Base-by-base conservation (phyloP, 2,329 filamentous ascomycete species). In the Pseudomassariella vexata region DNA sequence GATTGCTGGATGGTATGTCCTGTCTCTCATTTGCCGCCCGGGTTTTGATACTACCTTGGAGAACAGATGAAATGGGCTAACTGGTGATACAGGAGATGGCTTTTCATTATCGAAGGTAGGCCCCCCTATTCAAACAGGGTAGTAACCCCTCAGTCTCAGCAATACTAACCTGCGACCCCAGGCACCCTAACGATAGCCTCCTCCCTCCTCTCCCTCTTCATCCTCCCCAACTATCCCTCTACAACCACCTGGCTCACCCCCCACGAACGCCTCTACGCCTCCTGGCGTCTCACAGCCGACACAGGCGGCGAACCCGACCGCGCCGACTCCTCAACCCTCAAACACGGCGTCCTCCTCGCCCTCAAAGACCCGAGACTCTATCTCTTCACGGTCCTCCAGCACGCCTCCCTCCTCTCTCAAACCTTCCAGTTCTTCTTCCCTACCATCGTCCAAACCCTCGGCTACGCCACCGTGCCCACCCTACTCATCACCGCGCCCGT, bases 351-450 rank as follows among this genome's bases (percentile, higher is more conserved):
- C 12, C 62, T 60, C 41, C 40, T 72, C 37, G 66, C 66, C 0
- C 50, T 73, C 12, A 55, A 50, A 5, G 70, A 75, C 41, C 65
- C 63, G 5, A 60, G 66, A 2, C 54, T 75, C 0, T 76, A 72
- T 39, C 39, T 76, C 2, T 74, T 76, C 32, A 60, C 71, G 2
- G 52, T 76, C 15, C 52, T 76, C 3, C 70, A 76, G 44, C 71
- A 75, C 35, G 46, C 63, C n/a, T 67, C 60, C 19, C 41, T 74
- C 11, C 52, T 73, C 2, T 63, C 65, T 0, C 70, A 76, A 45
- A 72, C 68, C 1, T 79, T 80, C 45, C 73, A 77, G 27, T 79
- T 79, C 47, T 80, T 80, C 57, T 81, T 82, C 53, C 78, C 78
- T 0, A 73, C 67, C 0, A 77, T 82, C 24, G 71, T 81, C 1